These are phyloP conservation scores for Metarhizium rileyi DNA, from an alignment of 2,329 filamentous ascomycete species.

Conservation along the genomic window DNA sequence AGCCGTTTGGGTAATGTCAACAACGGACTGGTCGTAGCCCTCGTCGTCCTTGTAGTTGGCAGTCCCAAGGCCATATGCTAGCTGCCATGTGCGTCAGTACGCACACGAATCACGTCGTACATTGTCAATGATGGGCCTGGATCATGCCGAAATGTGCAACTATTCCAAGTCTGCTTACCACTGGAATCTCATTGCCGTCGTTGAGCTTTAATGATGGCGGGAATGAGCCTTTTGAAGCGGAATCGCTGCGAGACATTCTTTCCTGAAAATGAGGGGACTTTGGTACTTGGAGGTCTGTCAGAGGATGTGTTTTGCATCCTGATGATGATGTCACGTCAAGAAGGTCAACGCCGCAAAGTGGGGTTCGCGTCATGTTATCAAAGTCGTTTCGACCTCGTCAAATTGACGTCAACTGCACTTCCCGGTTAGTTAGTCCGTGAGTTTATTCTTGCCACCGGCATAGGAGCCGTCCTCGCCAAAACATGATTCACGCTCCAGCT, in stretches of 20 bases:
- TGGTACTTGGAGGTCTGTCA: background rate
- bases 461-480: too few relatives aligned
- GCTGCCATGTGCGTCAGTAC: conserved; percentile 26
- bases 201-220: conserved; percentile 59
- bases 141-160: too few relatives aligned
- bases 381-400: background rate
- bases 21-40: conserved; percentile 44
- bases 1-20: conserved; percentile 45
- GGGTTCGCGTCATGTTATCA: background rate
- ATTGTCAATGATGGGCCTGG: too few relatives aligned
- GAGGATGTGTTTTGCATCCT: too few relatives aligned
- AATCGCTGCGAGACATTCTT: conserved; percentile 4
- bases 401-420: conserved; percentile 3
- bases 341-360: too few relatives aligned
- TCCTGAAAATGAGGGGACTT: background rate
- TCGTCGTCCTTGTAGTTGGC: conserved; percentile 46
- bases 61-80: conserved; percentile 65
- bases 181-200: conserved; percentile 63
- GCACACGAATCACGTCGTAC: background rate
- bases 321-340: too few relatives aligned
- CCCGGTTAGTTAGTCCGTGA: too few relatives aligned
- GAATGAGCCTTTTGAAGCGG: conserved; percentile 30
- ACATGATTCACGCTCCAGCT: too few relatives aligned
- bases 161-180: conserved; percentile 48
- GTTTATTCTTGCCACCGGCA: too few relatives aligned